These are phyloP conservation scores for Yamadazyma sp. DNA, from an alignment of 1,139 yeast species.

Conservation along the genomic window DNA sequence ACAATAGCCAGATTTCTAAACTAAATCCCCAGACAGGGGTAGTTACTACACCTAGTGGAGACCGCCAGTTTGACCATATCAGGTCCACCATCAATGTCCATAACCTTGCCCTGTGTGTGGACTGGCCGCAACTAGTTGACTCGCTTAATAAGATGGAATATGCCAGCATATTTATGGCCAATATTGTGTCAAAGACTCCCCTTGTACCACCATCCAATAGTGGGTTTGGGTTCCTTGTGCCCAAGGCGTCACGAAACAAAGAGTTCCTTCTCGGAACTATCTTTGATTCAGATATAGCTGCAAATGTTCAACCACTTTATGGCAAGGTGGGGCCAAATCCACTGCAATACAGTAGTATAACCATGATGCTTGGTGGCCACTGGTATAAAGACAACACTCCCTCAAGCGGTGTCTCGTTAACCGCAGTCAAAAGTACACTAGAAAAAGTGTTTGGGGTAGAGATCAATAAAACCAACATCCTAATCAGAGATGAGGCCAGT, in stretches of 20 bases:
- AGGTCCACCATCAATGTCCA: slow-evolving; percentile 55
- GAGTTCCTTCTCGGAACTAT: slow-evolving; percentile 79
- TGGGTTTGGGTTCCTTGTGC: slow-evolving; percentile 91
- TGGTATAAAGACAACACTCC: slow-evolving; percentile 40
- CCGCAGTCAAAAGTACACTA: slow-evolving; percentile 49
- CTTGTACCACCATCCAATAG: slow-evolving; percentile 46
- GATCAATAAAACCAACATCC: slow-evolving; percentile 30
- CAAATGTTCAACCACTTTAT: slow-evolving; percentile 6
- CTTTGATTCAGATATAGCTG: slow-evolving; percentile 73
- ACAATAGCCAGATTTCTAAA: slow-evolving; percentile 19
- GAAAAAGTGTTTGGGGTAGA: slow-evolving; percentile 50
- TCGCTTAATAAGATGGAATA: slow-evolving; percentile 37
- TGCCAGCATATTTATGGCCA: slow-evolving; percentile 59
- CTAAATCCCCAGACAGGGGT: slow-evolving; percentile 21
- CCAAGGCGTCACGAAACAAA: slow-evolving; percentile 53
- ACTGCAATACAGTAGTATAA: slow-evolving; percentile 56
- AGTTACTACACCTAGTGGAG: slow-evolving; percentile 8
- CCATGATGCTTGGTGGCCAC: slow-evolving; percentile 89
- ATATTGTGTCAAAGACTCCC: slow-evolving; percentile 41
- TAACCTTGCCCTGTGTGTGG: slow-evolving; percentile 24
- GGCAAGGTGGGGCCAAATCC: neutral
- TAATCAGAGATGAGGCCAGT: slow-evolving; percentile 27
- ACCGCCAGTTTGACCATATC: slow-evolving; percentile 47
- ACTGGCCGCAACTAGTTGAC: slow-evolving; percentile 10
- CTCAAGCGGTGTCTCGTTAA: slow-evolving; percentile 40